phyloP scores from a whole-genome alignment of 805 yeast genomes.

The Candida krabiensis region DNA sequence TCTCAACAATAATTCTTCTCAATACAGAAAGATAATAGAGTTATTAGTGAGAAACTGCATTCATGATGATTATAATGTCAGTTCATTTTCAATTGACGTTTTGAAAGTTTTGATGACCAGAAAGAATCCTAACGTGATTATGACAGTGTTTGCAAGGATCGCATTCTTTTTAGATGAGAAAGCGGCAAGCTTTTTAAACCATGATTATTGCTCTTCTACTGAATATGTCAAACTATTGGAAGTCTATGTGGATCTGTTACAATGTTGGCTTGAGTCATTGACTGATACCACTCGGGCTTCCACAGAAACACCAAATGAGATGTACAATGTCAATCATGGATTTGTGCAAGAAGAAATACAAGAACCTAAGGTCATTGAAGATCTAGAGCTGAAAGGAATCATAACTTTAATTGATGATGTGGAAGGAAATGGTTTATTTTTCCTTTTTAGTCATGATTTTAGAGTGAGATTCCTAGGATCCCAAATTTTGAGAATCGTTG shows the following conservation, averaged over 20 bases:
- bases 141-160: conserved; percentile 73
- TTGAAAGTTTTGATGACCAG: conserved; percentile 65
- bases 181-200: conserved; percentile 53
- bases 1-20: conserved; percentile 43
- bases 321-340: conserved; percentile 35
- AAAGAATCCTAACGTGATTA: conserved; percentile 65
- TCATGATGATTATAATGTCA: conserved; percentile 62
- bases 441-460: conserved; percentile 85
- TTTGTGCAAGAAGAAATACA: conserved; percentile 40
- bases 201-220: conserved; percentile 58
- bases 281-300: conserved; percentile 34
- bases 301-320: conserved; percentile 31
- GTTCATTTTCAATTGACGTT: conserved; percentile 62
- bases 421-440: conserved; percentile 93
- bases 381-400: conserved; percentile 72
- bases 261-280: conserved; percentile 77
- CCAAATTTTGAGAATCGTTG: conserved; percentile 70
- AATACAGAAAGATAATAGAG: conserved; percentile 68
- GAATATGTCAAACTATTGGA: conserved; percentile 61
- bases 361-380: conserved; percentile 52
- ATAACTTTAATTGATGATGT: conserved; percentile 89
- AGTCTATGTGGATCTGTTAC: conserved; percentile 75
- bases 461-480: conserved; percentile 73
- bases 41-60: conserved; percentile 73
- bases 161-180: conserved; percentile 79